A percentile compares a stretch with the other conserved stretches of the same genome.
Conservation (phyloP, 2,329 filamentous ascomycete species). For the Ascosphaera aggregata region DNA sequence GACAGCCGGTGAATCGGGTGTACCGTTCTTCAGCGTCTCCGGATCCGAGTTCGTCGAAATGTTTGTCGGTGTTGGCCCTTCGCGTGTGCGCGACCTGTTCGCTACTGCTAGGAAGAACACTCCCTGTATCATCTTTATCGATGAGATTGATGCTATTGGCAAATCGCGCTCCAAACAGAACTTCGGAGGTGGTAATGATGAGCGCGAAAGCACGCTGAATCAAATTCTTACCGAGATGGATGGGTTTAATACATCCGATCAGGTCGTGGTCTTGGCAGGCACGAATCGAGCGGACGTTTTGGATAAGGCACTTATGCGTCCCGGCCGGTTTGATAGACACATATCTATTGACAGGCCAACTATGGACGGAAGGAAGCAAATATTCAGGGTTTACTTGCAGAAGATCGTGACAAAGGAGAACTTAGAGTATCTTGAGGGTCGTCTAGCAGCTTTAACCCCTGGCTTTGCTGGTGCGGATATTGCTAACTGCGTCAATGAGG, state of each 20-base stretch:
- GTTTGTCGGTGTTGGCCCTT: constrained; percentile 97
- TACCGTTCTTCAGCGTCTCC: constrained; percentile 96
- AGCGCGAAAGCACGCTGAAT: constrained; percentile 89
- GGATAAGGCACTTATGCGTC: constrained; percentile 88
- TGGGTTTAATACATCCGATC: constrained; percentile 90
- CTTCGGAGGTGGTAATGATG: constrained; percentile 81
- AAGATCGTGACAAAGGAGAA: constrained; percentile 92
- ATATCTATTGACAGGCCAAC: constrained; percentile 89
- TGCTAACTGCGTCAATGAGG: constrained; percentile 95
- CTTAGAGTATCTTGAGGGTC: constrained; percentile 63
- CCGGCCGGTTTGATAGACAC: constrained; percentile 89
- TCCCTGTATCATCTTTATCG: constrained; percentile 98
- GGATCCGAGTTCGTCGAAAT: constrained; percentile 99
- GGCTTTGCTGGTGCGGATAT: constrained; percentile 97
- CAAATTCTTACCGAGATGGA: constrained; percentile 99
- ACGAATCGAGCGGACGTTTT: constrained; percentile 90
- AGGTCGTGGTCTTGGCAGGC: constrained; percentile 89
- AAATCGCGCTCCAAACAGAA: constrained; percentile 66
- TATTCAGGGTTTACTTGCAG: constrained; percentile 81
- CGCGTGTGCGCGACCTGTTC: constrained; percentile 83
- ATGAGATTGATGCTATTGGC: constrained; percentile 96
- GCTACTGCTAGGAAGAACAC: constrained; percentile 86
- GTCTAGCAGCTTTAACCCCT: constrained; percentile 76
- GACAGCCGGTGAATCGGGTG: constrained; percentile 85
- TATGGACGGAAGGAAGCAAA: constrained; percentile 89